Conservation (phyloP, 176 grass and related monocot genomes). For the Alopecurus myosuroides region DNA sequence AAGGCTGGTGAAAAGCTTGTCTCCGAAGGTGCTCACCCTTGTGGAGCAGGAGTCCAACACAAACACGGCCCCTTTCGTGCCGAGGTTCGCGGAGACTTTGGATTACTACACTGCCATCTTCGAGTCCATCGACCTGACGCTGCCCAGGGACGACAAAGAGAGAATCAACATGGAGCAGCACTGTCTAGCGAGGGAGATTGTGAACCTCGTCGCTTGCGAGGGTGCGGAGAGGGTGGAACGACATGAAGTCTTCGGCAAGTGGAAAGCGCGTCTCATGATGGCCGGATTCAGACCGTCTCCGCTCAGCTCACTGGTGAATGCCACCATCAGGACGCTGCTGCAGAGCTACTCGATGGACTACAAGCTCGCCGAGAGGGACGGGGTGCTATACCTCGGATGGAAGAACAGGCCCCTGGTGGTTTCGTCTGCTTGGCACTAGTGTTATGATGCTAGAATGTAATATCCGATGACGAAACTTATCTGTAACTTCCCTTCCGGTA, state of each 20-base stretch:
- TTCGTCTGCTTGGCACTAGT: conserved; percentile 89
- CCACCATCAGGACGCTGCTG: conserved; percentile 77
- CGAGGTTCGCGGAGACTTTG: conserved; percentile 71
- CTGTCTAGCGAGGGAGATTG: conserved; percentile 88
- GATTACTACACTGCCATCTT: conserved; percentile 90
- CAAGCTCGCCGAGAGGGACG: conserved; percentile 73
- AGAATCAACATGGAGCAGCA: conserved; percentile 88
- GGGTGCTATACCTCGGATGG: conserved; percentile 88
- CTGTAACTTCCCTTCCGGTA: not conserved
- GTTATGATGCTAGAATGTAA: not conserved
- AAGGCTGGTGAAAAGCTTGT: conserved; percentile 64
- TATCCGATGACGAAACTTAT: conserved; percentile 16
- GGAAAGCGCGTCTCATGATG: conserved; percentile 82
- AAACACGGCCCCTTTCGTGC: conserved; percentile 72
- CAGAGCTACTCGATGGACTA: conserved; percentile 79
- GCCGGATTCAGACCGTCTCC: conserved; percentile 76
- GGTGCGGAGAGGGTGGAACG: conserved; percentile 80
- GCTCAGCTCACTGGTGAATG: conserved; percentile 74
- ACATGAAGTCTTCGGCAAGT: conserved; percentile 83
- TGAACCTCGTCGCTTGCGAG: conserved; percentile 85
- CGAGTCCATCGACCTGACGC: conserved; percentile 81
- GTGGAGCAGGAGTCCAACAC: conserved; percentile 94
- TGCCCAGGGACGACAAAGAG: conserved; percentile 59
- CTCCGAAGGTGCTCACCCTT: conserved; percentile 80
- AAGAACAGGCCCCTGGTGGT: conserved; percentile 69